Evolutionary conservation across 352 stramenopile species (phyloP).

Genomic region (Globisporangium cederbergense): DNA sequence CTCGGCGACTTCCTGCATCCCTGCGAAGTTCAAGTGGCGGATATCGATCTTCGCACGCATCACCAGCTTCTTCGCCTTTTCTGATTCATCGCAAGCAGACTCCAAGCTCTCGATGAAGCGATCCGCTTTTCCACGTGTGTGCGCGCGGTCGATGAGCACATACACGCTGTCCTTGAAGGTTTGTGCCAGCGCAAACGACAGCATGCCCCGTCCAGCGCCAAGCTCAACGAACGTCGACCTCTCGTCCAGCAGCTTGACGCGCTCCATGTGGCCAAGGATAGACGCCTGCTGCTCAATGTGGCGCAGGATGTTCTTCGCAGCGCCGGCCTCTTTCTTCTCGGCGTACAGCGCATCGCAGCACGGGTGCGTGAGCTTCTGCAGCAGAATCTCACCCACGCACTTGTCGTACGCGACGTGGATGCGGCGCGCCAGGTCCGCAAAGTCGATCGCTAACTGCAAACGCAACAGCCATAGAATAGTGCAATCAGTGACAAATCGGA

Average conservation of each 20-base stretch:
- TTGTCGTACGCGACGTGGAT: conserved; percentile 49
- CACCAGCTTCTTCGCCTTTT: conserved; percentile 27
- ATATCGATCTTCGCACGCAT: conserved; percentile 83
- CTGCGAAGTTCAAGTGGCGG: conserved; percentile 74
- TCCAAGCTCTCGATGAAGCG: conserved; percentile 44
- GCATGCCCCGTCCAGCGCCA: conserved; percentile 70
- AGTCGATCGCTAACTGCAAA: conserved; percentile 41
- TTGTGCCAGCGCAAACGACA: conserved; percentile 77
- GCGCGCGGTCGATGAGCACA: conserved; percentile 72
- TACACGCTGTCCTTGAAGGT: conserved; percentile 55
- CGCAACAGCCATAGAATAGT: background rate
- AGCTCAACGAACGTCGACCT: conserved; percentile 61
- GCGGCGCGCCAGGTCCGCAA: conserved; percentile 42
- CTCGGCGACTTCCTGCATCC: conserved; percentile 46
- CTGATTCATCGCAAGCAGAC: conserved; percentile 6
- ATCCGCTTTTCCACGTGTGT: conserved; percentile 73
- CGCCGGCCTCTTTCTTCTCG: conserved; percentile 52
- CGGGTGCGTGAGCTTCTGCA: conserved; percentile 66
- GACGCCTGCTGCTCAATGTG: conserved; percentile 85
- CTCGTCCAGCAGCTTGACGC: conserved; percentile 43
- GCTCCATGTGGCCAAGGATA: conserved; percentile 79
- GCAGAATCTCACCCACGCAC: conserved; percentile 50
- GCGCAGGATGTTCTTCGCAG: conserved; percentile 59
- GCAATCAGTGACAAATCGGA: background rate
- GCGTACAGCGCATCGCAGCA: conserved; percentile 60